Evolutionary conservation across 441 rosid genomes (phyloP), one percentile per base, ranked within the genome.

Genomic region (Euphorbia corollata): DNA sequence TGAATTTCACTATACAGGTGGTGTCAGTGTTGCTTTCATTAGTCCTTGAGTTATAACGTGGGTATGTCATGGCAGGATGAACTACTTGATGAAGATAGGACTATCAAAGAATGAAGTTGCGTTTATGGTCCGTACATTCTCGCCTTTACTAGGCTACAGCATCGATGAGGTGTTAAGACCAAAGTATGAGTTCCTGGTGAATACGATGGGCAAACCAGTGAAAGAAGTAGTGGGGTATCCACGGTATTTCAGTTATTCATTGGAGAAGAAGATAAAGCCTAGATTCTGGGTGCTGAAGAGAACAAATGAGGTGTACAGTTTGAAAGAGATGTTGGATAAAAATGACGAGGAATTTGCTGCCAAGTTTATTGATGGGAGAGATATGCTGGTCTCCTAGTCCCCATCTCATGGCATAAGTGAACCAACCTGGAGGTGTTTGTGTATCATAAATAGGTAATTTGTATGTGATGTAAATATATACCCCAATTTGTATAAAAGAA

Each of bases 201-300:
- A 84, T 56, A 80, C 78, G 9, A 87, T 92, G 96, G 80, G 77
- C 65, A 90, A 75, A 71, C 83, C 92, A 0, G 76, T 88, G 59
- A 75, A 62, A 71, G 96, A 88, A 3, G 75, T 86, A 19, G 86
- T 86, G 65, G 90, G 77, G 15, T 90, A 90, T 61, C 98, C 98
- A 0, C 77, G 97, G 71, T 92, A 84, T 67, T 92, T 92, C 55
- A 92, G 98, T 73, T 87, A 87, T 68, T 90, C 96, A 9, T 59
- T 92, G 72, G 98, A 92, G 71, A 84, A 85, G 86, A 90, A 78
- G 78, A 92, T 92, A 78, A 88, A 83, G 70, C 97, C 97, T 60
- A 77, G 98, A 75, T 88, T 77, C 76, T 85, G 87, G 86, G 79
- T 85, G 55, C 79, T 88, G 0, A 85, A 80, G 78, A 86, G 79